phyloP scores from a whole-genome alignment of 1,284 basidiomycete species.

The Heterobasidion parviporum region DNA sequence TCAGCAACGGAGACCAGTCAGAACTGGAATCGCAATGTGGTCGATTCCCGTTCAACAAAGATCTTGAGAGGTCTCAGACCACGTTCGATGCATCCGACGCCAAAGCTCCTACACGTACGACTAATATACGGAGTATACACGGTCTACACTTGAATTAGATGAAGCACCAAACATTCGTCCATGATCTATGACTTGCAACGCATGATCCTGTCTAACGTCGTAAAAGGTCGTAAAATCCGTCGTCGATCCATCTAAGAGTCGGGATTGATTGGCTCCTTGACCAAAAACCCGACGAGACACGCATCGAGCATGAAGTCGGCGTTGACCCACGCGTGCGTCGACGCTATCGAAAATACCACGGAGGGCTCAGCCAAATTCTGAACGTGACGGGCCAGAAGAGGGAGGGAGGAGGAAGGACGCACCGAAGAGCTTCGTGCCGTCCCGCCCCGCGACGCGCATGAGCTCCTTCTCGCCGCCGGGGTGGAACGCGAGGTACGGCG shows the following conservation, averaged over 20 bases:
- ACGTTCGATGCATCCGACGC: no score
- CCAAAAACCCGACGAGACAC: slow-evolving; percentile 85
- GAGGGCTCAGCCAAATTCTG: slow-evolving; percentile 1
- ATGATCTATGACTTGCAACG: no score
- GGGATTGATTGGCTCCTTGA: slow-evolving; percentile 35
- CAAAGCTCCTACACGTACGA: no score
- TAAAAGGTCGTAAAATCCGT: no score
- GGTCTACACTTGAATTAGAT: no score
- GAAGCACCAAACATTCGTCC: no score
- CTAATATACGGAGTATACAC: no score
- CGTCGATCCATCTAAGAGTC: background rate
- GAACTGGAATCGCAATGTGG: no score
- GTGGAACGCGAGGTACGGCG: slow-evolving; percentile 86
- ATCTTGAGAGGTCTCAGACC: no score
- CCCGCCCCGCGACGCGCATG: slow-evolving; percentile 93
- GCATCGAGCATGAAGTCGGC: slow-evolving; percentile 89
- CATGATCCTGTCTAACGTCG: no score
- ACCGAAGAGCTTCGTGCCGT: slow-evolving; percentile 94
- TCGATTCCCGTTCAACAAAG: no score
- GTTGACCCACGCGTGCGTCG: slow-evolving; percentile 84
- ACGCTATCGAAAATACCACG: slow-evolving; percentile 13
- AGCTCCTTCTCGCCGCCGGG: slow-evolving; percentile 92
- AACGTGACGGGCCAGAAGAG: background rate
- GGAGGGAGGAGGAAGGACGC: slow-evolving; percentile 16
- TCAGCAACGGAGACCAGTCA: no score